phyloP scores from a whole-genome alignment of 352 stramenopile genomes.

The Stramenopiles sp. region DNA sequence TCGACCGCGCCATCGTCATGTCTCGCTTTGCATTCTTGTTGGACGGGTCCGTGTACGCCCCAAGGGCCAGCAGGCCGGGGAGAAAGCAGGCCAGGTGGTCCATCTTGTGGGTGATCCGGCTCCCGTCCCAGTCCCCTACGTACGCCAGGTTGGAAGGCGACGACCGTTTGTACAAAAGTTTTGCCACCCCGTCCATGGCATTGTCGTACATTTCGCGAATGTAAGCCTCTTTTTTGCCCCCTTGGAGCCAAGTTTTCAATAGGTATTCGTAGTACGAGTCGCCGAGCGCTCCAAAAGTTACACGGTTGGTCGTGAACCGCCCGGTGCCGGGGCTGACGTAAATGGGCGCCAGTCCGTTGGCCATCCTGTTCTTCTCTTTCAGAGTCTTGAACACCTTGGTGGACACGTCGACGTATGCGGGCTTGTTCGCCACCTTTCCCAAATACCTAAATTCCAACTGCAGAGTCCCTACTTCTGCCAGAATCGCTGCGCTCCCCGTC shows the following conservation, averaged over 20 bases:
- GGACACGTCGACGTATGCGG: too few relatives aligned
- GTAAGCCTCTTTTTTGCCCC: conserved; percentile 59
- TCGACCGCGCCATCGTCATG: conserved; percentile 53
- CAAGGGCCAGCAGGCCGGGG: conserved; percentile 78
- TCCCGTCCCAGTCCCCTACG: too few relatives aligned
- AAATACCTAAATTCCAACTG: too few relatives aligned
- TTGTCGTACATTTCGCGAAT: conserved; percentile 63
- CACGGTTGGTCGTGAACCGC: too few relatives aligned
- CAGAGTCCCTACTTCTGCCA: too few relatives aligned
- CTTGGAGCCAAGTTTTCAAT: conserved; percentile 89
- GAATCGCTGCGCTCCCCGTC: too few relatives aligned
- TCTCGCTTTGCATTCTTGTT: conserved; percentile 85
- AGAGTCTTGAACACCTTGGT: too few relatives aligned
- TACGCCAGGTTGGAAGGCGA: conserved; percentile 58
- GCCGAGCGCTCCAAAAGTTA: too few relatives aligned
- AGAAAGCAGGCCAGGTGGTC: conserved; percentile 85
- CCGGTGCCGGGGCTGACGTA: too few relatives aligned
- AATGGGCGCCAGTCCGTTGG: too few relatives aligned
- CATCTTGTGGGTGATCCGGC: conserved; percentile 25
- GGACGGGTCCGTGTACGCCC: conserved; percentile 78
- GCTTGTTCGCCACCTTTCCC: too few relatives aligned
- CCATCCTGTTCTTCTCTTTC: too few relatives aligned
- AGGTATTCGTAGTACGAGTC: conserved; percentile 96
- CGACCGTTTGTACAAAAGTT: conserved; percentile 52
- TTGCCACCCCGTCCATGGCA: conserved; percentile 33